A percentile compares a stretch with the other conserved stretches of the same genome.
Evolutionary conservation across 495 filamentous ascomycete genomes (phyloP).

Genomic region (Penicillium alfredii): DNA sequence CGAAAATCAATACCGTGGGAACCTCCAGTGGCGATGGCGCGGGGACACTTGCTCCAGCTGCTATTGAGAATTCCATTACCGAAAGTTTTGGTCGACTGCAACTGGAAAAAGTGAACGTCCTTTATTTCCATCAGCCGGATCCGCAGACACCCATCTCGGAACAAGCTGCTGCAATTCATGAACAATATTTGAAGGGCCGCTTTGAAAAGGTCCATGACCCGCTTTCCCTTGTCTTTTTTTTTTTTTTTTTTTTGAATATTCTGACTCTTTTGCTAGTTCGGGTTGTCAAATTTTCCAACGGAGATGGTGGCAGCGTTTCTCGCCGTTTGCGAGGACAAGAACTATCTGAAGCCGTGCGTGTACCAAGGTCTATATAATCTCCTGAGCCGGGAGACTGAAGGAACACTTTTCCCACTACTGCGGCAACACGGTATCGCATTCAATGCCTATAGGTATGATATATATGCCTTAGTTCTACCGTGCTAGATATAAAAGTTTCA

Average conservation of each 20-base stretch:
- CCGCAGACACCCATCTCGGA: slow-evolving; percentile 32
- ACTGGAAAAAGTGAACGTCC: slow-evolving; percentile 21
- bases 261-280: too few species aligned
- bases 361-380: slow-evolving; percentile 44
- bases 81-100: slow-evolving; percentile 22
- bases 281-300: slow-evolving; percentile 37
- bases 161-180: slow-evolving; percentile 28
- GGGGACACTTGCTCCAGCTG: slow-evolving; percentile 21
- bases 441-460: slow-evolving; percentile 34
- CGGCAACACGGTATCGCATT: slow-evolving; percentile 47
- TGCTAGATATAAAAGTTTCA: slow-evolving; percentile 3
- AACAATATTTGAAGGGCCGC: slow-evolving; percentile 21
- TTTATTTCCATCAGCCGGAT: slow-evolving; percentile 32
- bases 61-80: slow-evolving; percentile 12
- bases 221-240: background rate
- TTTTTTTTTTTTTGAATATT: too few species aligned
- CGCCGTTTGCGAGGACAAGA: slow-evolving; percentile 30
- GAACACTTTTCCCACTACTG: slow-evolving; percentile 46
- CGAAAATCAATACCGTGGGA: slow-evolving; percentile 27
- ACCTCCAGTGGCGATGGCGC: background rate
- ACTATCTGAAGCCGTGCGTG: slow-evolving; percentile 30
- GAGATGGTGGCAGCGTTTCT: slow-evolving; percentile 29
- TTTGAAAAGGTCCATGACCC: slow-evolving; percentile 19
- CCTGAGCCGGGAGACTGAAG: slow-evolving; percentile 34
- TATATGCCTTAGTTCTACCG: too few species aligned